These are phyloP conservation scores for Leccinum variicolor DNA, from an alignment of 768 basidiomycete genomes.

Conservation along the genomic window DNA sequence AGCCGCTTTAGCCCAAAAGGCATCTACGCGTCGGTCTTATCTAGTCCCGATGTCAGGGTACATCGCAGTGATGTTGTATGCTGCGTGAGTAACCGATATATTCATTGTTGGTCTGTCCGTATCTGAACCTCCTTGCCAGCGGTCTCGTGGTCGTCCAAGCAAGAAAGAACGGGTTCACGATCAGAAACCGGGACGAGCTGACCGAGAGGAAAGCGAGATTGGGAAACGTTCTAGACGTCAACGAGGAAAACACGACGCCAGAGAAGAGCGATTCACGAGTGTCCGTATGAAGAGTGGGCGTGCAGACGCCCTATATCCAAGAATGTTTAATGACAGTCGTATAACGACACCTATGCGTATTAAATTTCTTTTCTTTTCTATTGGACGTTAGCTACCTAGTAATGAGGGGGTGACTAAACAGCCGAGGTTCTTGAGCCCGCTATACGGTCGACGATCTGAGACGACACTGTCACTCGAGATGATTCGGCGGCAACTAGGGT, in stretches of 20 bases:
- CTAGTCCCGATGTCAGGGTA: constrained; percentile 60
- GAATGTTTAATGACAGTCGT: background rate
- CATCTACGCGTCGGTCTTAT: constrained; percentile 52
- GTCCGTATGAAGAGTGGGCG: constrained; percentile 5
- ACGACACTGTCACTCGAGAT: constrained; percentile 4
- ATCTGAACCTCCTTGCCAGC: constrained; percentile 27
- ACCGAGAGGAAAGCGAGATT: constrained; percentile 16
- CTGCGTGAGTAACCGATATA: constrained; percentile 39
- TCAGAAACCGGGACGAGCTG: constrained; percentile 46
- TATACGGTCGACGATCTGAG: constrained; percentile 72
- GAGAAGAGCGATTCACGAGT: constrained; percentile 14
- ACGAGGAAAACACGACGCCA: constrained; percentile 2
- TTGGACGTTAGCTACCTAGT: constrained; percentile 7
- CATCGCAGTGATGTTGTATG: constrained; percentile 54
- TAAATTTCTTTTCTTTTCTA: constrained; percentile 15
- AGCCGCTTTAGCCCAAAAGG: constrained; percentile 48
- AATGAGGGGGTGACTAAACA: constrained; percentile 41
- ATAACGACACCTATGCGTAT: constrained; percentile 6
- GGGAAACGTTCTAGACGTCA: background rate
- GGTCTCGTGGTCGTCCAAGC: constrained; percentile 54
- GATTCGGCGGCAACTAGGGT: background rate
- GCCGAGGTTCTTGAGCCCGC: constrained; percentile 76
- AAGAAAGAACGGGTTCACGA: constrained; percentile 45
- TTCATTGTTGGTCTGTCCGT: background rate
- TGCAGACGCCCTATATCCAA: background rate